These are phyloP conservation scores for Mrakia hoshinonis DNA, from an alignment of 768 basidiomycete species.

Conservation along the genomic window DNA sequence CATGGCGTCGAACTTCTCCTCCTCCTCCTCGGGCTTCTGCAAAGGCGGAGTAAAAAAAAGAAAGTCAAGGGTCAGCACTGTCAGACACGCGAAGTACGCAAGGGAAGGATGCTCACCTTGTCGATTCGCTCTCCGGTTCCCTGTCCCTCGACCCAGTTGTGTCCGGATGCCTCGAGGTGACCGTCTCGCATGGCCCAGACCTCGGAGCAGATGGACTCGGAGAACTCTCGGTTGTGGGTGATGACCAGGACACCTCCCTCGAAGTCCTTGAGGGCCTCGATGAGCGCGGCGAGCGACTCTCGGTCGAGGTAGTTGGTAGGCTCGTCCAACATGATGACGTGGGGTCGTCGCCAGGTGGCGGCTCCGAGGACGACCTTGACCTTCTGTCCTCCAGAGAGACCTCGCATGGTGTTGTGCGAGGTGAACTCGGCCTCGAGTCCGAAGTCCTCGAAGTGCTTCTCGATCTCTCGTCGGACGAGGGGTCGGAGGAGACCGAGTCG, in stretches of 20 bases:
- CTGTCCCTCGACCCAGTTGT: constrained; percentile 99
- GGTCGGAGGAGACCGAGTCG: constrained; percentile 89
- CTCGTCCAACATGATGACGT: constrained; percentile 53
- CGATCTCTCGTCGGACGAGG: constrained; percentile 95
- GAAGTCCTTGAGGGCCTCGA: constrained; percentile 93
- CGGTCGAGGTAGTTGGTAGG: constrained; percentile 89
- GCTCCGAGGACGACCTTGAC: constrained; percentile 98
- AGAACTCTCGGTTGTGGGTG: constrained; percentile 91
- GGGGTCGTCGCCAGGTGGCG: constrained; percentile 94
- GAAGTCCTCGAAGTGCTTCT: constrained; percentile 80
- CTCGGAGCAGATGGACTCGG: constrained; percentile 93
- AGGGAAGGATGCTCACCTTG: constrained; percentile 46
- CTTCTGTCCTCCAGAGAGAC: constrained; percentile 97
- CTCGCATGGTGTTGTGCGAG: constrained; percentile 98
- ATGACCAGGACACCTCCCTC: constrained; percentile 97
- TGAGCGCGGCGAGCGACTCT: constrained; percentile 97
- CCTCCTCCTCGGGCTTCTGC: constrained; percentile 60
- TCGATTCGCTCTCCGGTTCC: constrained; percentile 90
- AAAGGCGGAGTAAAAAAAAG: not conserved
- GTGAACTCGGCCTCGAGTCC: constrained; percentile 99
- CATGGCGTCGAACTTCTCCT: constrained; percentile 90
- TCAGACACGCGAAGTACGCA: too few species aligned
- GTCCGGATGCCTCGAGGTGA: constrained; percentile 87
- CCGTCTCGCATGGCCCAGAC: constrained; percentile 99
- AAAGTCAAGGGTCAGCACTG: not conserved